A percentile compares a stretch with the other conserved stretches of the same genome.
These are phyloP conservation scores for Phytophthora uliginosa DNA, from an alignment of 352 stramenopile genomes.

Conservation along the genomic window DNA sequence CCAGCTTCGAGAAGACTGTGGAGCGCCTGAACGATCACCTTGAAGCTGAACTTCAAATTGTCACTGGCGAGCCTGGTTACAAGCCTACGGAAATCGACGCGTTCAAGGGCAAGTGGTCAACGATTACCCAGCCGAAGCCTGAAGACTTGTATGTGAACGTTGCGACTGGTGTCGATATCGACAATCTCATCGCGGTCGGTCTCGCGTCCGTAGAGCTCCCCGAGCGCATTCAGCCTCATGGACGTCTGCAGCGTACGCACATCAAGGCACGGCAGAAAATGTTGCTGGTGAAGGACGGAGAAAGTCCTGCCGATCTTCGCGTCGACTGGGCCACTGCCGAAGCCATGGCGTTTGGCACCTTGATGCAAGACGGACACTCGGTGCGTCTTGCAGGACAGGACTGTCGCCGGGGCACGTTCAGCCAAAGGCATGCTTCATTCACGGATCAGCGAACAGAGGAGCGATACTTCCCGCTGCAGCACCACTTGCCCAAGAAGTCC, in stretches of 20 bases:
- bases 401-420: slow-evolving; percentile 91
- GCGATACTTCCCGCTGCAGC: slow-evolving; percentile 78
- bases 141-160: slow-evolving; percentile 66
- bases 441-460: slow-evolving; percentile 85
- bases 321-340: slow-evolving; percentile 93
- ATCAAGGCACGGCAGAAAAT: slow-evolving; percentile 83
- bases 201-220: slow-evolving; percentile 76
- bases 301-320: slow-evolving; percentile 44
- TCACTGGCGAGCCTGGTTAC: slow-evolving; percentile 58
- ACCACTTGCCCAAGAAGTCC: slow-evolving; percentile 55
- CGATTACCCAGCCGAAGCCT: slow-evolving; percentile 57
- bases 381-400: slow-evolving; percentile 91
- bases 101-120: slow-evolving; percentile 79
- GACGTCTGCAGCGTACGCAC: slow-evolving; percentile 84
- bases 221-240: slow-evolving; percentile 61
- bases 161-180: slow-evolving; percentile 62
- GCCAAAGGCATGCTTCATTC: slow-evolving; percentile 89
- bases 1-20: slow-evolving; percentile 67
- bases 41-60: slow-evolving; percentile 68
- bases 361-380: slow-evolving; percentile 86
- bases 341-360: slow-evolving; percentile 88
- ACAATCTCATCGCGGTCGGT: slow-evolving; percentile 69
- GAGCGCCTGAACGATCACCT: slow-evolving; percentile 72
- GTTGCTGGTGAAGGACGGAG: slow-evolving; percentile 47
- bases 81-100: slow-evolving; percentile 74